Evolutionary conservation across 2,329 filamentous ascomycete genomes (phyloP).

Genomic region (Aspergillus pseudotamarii): DNA sequence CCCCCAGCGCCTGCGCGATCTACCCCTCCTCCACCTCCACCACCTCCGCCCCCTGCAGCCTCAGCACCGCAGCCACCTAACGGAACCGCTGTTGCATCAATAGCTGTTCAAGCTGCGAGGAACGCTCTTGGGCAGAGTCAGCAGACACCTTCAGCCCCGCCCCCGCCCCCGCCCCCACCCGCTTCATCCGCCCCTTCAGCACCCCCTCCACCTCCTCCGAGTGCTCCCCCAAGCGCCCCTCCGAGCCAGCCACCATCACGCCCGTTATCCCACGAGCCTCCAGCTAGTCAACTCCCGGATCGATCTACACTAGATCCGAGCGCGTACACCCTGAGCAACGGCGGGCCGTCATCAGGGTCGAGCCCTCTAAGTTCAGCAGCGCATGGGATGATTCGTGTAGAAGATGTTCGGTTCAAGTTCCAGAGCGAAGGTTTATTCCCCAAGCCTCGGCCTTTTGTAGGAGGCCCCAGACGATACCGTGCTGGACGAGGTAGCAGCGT

Average conservation of each 20-base stretch:
- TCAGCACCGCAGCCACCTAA: conserved; percentile 39
- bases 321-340: conserved; percentile 74
- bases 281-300: conserved; percentile 47
- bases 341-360: conserved; percentile 41
- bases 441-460: conserved; percentile 78
- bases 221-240: conserved; percentile 49
- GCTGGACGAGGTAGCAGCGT: conserved; percentile 93
- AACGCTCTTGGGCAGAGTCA: conserved; percentile 56
- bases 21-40: conserved; percentile 57
- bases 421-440: conserved; percentile 80
- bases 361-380: conserved; percentile 28
- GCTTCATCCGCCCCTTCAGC: conserved; percentile 42
- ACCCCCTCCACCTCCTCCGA: conserved; percentile 49
- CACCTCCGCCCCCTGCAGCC: conserved; percentile 40
- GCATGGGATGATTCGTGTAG: conserved; percentile 57
- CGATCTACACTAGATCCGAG: conserved; percentile 73
- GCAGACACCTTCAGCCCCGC: conserved; percentile 47
- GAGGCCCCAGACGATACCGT: conserved; percentile 76
- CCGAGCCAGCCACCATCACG: conserved; percentile 45
- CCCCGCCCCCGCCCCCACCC: conserved; percentile 46
- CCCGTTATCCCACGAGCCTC: conserved; percentile 39
- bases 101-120: conserved; percentile 62
- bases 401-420: conserved; percentile 85
- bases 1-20: conserved; percentile 45
- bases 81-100: conserved; percentile 47